Conservation (phyloP, 2,329 filamentous ascomycete species). For the Trichoderma afroharzianum region DNA sequence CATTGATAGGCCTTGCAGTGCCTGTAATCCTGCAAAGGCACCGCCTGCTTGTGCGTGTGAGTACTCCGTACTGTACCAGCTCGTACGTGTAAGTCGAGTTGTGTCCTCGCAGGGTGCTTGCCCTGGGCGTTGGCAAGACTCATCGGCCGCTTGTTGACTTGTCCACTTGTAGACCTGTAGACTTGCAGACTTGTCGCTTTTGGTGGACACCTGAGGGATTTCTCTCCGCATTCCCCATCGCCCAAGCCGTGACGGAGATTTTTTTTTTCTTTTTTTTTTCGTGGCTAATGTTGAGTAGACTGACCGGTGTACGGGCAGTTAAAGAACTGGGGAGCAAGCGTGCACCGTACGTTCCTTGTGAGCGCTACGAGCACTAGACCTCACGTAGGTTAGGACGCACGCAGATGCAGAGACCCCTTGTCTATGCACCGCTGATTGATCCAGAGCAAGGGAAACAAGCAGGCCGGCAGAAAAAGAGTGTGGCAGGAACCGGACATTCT, state of each 20-base stretch:
- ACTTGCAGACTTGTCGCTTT: not conserved
- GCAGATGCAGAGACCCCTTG: not conserved
- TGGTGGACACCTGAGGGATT: constrained; percentile 30
- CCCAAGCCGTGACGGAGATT: constrained; percentile 4
- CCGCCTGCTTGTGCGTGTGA: not conserved
- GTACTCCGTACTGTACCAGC: not conserved
- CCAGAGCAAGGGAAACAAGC: constrained; percentile 10
- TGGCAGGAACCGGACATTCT: not conserved
- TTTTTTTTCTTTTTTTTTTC: not conserved
- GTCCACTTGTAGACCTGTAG: not conserved
- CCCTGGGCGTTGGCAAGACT: not conserved
- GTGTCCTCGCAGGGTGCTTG: not conserved
- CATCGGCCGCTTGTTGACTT: not conserved
- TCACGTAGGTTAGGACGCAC: not conserved
- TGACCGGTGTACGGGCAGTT: not conserved
- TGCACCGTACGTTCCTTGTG: not conserved
- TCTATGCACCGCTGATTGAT: constrained; percentile 6
- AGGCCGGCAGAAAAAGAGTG: not conserved
- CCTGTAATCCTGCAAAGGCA: not conserved
- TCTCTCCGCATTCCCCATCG: constrained; percentile 30
- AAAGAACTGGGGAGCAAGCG: not conserved
- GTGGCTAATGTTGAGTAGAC: not conserved
- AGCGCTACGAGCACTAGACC: not conserved
- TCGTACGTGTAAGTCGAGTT: not conserved
- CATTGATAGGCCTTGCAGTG: not conserved